These are phyloP conservation scores for Tillandsia fasciculata DNA, from an alignment of 176 grass and related monocot genomes.

Conservation along the genomic window DNA sequence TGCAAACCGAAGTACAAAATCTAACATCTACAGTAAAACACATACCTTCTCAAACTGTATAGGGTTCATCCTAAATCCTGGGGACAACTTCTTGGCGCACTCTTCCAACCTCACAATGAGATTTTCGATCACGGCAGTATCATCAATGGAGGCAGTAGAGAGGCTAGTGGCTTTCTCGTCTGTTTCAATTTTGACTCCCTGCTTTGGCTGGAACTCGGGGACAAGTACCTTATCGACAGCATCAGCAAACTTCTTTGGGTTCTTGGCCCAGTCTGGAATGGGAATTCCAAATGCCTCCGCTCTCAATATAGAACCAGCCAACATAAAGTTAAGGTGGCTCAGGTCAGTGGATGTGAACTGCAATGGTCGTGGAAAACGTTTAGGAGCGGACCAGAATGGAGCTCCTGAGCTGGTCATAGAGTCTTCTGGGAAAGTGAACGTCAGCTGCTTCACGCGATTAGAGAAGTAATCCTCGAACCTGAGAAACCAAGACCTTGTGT, in stretches of 20 bases:
- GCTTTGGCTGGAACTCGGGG: conserved; percentile 66
- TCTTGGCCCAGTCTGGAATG: conserved; percentile 61
- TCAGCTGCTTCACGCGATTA: conserved; percentile 78
- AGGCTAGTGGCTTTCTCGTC: conserved; percentile 73
- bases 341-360: conserved; percentile 53
- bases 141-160: conserved; percentile 66
- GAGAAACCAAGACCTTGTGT: background rate
- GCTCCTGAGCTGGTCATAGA: conserved; percentile 64
- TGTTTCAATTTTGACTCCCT: conserved; percentile 73
- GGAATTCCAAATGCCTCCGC: conserved; percentile 72
- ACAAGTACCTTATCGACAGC: conserved; percentile 56
- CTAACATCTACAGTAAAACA: background rate
- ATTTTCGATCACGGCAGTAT: conserved; percentile 62
- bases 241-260: conserved; percentile 56
- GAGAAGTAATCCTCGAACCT: conserved; percentile 96
- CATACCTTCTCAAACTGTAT: conserved; percentile 93
- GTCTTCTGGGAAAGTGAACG: conserved; percentile 82
- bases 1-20: too few relatives aligned
- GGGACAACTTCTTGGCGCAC: conserved; percentile 43
- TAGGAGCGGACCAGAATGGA: conserved; percentile 92
- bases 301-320: conserved; percentile 71
- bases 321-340: conserved; percentile 50
- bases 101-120: conserved; percentile 65
- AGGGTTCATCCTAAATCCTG: conserved; percentile 74
- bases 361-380: conserved; percentile 72